Evolutionary conservation across 176 grass and related monocot genomes (phyloP).

Genomic region (Thalia dealbata): DNA sequence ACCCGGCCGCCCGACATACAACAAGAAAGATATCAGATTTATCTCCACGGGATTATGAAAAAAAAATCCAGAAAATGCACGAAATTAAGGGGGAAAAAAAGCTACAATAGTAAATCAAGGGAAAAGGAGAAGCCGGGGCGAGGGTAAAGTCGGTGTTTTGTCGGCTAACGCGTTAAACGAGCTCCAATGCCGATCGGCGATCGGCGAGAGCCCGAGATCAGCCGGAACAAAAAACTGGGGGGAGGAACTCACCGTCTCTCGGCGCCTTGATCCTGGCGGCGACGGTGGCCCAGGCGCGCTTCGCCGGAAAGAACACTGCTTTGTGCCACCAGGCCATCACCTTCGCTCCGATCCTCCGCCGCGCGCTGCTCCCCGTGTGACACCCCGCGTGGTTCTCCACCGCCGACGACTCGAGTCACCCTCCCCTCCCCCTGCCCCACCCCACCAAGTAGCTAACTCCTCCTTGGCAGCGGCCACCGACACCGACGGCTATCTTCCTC

Average conservation of each 20-base stretch:
- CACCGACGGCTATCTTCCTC: neutral
- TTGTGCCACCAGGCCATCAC: constrained; percentile 55
- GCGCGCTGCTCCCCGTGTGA: too few relatives aligned
- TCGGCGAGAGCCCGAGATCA: too few relatives aligned
- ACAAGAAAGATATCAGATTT: too few relatives aligned
- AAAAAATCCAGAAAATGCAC: too few relatives aligned
- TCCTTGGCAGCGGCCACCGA: constrained; percentile 11
- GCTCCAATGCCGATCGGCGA: too few relatives aligned
- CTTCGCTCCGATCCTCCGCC: constrained; percentile 1
- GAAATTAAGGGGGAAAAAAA: too few relatives aligned
- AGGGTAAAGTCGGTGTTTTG: too few relatives aligned
- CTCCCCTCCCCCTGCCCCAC: neutral
- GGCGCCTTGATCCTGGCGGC: constrained; percentile 26
- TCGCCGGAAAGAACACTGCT: constrained; percentile 30
- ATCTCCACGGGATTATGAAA: too few relatives aligned
- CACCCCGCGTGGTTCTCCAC: neutral
- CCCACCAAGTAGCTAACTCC: constrained; percentile 17
- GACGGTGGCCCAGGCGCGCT: constrained; percentile 40
- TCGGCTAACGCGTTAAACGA: too few relatives aligned
- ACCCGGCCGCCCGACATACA: too few relatives aligned
- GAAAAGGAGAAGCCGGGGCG: too few relatives aligned
- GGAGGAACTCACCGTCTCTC: constrained; percentile 27
- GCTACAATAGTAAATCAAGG: too few relatives aligned
- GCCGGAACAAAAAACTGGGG: neutral
- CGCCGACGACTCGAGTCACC: neutral